Conservation (phyloP, 163 green algal species). For the Chloromonas sp. region DNA sequence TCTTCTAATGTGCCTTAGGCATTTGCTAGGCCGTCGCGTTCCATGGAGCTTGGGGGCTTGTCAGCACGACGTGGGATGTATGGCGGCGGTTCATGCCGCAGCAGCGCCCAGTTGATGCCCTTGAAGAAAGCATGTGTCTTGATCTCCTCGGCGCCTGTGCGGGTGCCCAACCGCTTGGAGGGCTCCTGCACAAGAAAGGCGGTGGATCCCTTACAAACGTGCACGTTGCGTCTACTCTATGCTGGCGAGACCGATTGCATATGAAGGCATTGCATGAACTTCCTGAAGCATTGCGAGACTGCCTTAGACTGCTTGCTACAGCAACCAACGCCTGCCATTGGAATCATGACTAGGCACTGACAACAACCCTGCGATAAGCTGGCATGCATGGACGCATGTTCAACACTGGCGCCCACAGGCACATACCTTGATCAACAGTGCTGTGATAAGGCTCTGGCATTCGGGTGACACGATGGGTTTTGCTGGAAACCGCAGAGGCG, state of each 20-base stretch:
- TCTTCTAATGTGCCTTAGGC: too few species aligned
- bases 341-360: too few species aligned
- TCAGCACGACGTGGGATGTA: constrained; percentile 42
- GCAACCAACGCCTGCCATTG: too few species aligned
- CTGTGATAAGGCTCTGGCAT: constrained; percentile 70
- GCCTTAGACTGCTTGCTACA: too few species aligned
- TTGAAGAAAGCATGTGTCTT: constrained; percentile 91
- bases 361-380: too few species aligned
- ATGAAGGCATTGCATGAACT: too few species aligned
- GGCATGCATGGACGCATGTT: too few species aligned
- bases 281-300: too few species aligned
- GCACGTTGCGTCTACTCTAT: too few species aligned
- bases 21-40: not conserved
- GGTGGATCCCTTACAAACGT: not conserved
- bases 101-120: constrained; percentile 85
- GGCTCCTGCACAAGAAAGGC: not conserved
- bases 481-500: constrained; percentile 38
- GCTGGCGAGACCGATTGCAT: too few species aligned
- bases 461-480: constrained; percentile 48
- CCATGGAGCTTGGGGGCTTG: not conserved
- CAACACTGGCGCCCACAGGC: too few species aligned
- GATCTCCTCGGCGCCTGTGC: constrained; percentile 84
- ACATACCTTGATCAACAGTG: constrained; percentile 66
- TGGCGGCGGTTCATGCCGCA: constrained; percentile 66
- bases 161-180: constrained; percentile 66